Evolutionary conservation across 495 filamentous ascomycete species (phyloP), one percentile per base, ranked within the genome.

Genomic region (Podospora comata): DNA sequence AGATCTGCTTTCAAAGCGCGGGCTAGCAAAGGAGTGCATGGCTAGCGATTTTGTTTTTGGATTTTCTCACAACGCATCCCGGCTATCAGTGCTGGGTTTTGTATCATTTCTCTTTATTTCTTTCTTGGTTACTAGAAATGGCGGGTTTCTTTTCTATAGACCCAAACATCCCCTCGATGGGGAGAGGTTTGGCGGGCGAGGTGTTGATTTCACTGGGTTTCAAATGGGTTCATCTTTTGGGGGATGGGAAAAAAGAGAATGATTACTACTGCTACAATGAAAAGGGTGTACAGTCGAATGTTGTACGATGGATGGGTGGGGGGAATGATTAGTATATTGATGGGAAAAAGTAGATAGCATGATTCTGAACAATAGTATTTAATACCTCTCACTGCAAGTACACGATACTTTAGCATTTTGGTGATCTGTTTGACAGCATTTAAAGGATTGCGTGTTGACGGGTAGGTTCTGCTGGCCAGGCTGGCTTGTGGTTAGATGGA

Each of bases 31-130:
- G 39, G 39, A 48, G 39, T 48, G 39, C 39, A 48, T 48, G 39
- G 39, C 39, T 48, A 48, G 39, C 39, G 39, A 16, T 11, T 48
- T 48, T 48, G 9, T 48, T 48, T 48, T 48, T 9, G 39, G 39
- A 13, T 48, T 48, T 48, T 13, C 2, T 48, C 39, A 48, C 39
- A 48, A 11, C 39, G 9, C 39, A 48, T 13, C 39, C 39, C 39
- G 2, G 39, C 39, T 48, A 48, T 48, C 39, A 48, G 39, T 48
- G 39, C 39, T 48, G 18, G 13, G 59, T 30, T 28, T 61, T 28
- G 20, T 61, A 26, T 61, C 59, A 61, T 28, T 61, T 61, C 19
- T 61, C 23, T 26, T 61, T 61, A 1, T 30, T 61, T 18, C 20
- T 30, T 11, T 30, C 20, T 30, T 11, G 16, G 26, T 28, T 48